A percentile compares a stretch with the other conserved stretches of the same genome.
Conservation (phyloP, 805 yeast genomes). For the Cyberlindnera mrakii region DNA sequence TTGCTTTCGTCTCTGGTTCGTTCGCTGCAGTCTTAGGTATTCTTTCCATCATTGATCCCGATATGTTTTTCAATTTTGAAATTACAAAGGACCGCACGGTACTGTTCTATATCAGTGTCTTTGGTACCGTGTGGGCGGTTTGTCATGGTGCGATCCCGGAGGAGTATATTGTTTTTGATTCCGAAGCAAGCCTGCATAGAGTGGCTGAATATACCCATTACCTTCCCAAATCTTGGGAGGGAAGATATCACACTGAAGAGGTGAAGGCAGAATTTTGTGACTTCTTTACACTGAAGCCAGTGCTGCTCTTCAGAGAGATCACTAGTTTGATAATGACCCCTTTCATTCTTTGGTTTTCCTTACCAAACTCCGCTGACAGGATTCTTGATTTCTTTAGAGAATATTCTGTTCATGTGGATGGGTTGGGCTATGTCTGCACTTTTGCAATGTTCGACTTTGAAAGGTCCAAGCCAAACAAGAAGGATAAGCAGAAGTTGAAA, state of each 20-base stretch:
- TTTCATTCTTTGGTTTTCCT: slow-evolving; percentile 77
- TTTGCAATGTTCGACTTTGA: slow-evolving; percentile 89
- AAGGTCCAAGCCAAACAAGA: slow-evolving; percentile 39
- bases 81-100: slow-evolving; percentile 75
- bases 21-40: slow-evolving; percentile 83
- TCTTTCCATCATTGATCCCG: slow-evolving; percentile 77
- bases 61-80: slow-evolving; percentile 84
- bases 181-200: slow-evolving; percentile 76
- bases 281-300: slow-evolving; percentile 66
- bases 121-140: slow-evolving; percentile 86
- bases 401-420: slow-evolving; percentile 85
- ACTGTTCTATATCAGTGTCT: slow-evolving; percentile 78
- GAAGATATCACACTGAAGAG: slow-evolving; percentile 72
- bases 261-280: slow-evolving; percentile 80
- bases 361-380: slow-evolving; percentile 66
- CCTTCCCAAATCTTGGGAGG: slow-evolving; percentile 83
- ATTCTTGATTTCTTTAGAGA: slow-evolving; percentile 91
- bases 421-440: slow-evolving; percentile 89
- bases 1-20: slow-evolving; percentile 79
- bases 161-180: slow-evolving; percentile 76
- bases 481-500: slow-evolving; percentile 22
- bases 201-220: slow-evolving; percentile 89
- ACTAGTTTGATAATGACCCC: slow-evolving; percentile 82
- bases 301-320: slow-evolving; percentile 69
- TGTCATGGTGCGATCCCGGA: slow-evolving; percentile 65